These are phyloP conservation scores for Jaapia argillacea DNA, from an alignment of 768 basidiomycete genomes.

Conservation along the genomic window DNA sequence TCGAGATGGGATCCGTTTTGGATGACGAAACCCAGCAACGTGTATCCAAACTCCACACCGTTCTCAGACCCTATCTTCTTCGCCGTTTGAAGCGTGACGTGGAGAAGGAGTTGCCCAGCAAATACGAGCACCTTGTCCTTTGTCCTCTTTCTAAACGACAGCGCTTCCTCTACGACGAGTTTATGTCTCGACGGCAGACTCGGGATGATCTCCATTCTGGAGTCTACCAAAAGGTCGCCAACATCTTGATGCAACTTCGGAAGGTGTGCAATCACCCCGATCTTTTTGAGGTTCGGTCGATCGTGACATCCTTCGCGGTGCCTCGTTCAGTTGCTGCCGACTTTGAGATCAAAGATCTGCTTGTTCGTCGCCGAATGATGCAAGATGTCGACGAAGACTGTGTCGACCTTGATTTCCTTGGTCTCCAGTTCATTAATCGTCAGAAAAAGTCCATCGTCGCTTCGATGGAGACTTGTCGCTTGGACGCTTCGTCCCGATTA, in stretches of 20 bases:
- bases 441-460: conserved; percentile 45
- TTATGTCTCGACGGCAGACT: conserved; percentile 85
- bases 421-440: conserved; percentile 48
- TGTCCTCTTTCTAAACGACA: conserved; percentile 88
- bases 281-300: conserved; percentile 82
- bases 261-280: conserved; percentile 96
- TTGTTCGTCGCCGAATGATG: conserved; percentile 69
- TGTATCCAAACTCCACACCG: conserved; percentile 81
- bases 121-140: conserved; percentile 83
- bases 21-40: conserved; percentile 83
- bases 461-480: conserved; percentile 38
- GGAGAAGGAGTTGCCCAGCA: conserved; percentile 90
- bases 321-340: conserved; percentile 66
- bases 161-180: conserved; percentile 93
- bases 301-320: conserved; percentile 69
- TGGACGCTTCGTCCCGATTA: conserved; percentile 51
- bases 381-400: conserved; percentile 39
- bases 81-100: conserved; percentile 97
- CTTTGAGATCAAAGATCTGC: conserved; percentile 80
- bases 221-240: conserved; percentile 81
- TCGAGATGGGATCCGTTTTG: conserved; percentile 68
- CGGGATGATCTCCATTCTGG: conserved; percentile 76
- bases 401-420: conserved; percentile 53
- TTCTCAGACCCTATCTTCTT: conserved; percentile 92
- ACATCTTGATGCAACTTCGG: conserved; percentile 95